Percentiles rank a stretch among this genome's conserved stretches.
Evolutionary conservation across 176 grass and related monocot genomes (phyloP).

Genomic region (Phragmites australis): DNA sequence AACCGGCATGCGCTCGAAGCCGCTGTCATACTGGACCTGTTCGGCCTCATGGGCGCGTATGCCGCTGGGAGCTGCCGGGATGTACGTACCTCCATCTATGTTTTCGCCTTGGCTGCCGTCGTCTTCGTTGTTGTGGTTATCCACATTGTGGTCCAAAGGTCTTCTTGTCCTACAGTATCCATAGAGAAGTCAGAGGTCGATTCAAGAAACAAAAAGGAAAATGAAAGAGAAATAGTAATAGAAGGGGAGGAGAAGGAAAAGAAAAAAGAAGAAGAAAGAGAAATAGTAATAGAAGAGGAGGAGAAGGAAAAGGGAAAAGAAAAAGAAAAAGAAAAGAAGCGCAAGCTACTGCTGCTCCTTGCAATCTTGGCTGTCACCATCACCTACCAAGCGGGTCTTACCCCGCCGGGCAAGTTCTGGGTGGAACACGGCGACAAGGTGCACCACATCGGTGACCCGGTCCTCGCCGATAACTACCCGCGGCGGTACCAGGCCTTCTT

Average conservation of each 20-base stretch:
- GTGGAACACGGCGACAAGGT: not conserved
- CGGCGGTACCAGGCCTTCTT: constrained; percentile 42
- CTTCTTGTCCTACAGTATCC: too few relatives aligned
- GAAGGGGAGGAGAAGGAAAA: too few relatives aligned
- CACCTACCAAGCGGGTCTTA: constrained; percentile 61
- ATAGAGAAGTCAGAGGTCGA: too few relatives aligned
- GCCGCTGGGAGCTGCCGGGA: constrained; percentile 41
- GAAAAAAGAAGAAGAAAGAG: too few relatives aligned
- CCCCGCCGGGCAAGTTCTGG: constrained; percentile 50
- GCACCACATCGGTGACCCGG: constrained; percentile 19
- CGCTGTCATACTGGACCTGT: constrained; percentile 15
- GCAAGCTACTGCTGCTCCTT: constrained; percentile 44
- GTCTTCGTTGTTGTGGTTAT: constrained; percentile 46
- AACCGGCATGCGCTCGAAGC: not conserved
- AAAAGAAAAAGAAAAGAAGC: too few relatives aligned
- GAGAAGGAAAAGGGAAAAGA: too few relatives aligned
- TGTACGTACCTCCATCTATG: constrained; percentile 19
- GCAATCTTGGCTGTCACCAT: constrained; percentile 41
- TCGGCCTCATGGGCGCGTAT: constrained; percentile 42
- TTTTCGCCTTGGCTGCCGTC: constrained; percentile 27
- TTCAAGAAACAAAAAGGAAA: too few relatives aligned
- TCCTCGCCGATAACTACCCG: constrained; percentile 31
- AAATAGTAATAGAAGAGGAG: too few relatives aligned
- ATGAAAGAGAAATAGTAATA: too few relatives aligned
- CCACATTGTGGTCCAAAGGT: too few relatives aligned